Percentiles rank a stretch among this genome's conserved stretches.
Evolutionary conservation across 345 rosid species (phyloP).

Genomic region (Arabidopsis thaliana): DNA sequence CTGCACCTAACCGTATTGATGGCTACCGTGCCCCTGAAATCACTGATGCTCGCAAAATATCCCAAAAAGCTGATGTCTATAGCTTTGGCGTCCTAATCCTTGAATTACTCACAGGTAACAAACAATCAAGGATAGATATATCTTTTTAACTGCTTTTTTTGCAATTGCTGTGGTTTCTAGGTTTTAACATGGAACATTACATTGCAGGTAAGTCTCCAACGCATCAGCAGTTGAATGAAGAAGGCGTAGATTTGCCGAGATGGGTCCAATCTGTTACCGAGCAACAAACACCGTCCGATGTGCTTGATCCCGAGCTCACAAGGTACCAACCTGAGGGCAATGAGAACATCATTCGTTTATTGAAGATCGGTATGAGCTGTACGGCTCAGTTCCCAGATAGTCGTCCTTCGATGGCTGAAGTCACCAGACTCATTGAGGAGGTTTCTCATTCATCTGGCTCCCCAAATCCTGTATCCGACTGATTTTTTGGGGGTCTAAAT

Average conservation of each 20-base stretch:
- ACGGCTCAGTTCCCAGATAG: slow-evolving; percentile 73
- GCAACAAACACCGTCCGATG: slow-evolving; percentile 69
- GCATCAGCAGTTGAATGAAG: slow-evolving; percentile 64
- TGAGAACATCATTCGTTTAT: slow-evolving; percentile 71
- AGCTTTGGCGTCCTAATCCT: slow-evolving; percentile 86
- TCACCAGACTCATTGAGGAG: slow-evolving; percentile 67
- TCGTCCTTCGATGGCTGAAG: slow-evolving; percentile 85
- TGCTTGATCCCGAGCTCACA: slow-evolving; percentile 80
- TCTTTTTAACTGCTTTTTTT: not conserved
- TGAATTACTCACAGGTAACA: slow-evolving; percentile 76
- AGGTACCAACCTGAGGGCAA: slow-evolving; percentile 74
- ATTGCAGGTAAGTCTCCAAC: slow-evolving; percentile 74
- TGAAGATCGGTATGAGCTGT: slow-evolving; percentile 82
- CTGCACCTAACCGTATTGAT: slow-evolving; percentile 75
- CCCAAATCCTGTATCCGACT: slow-evolving; percentile 37
- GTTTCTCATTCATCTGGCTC: slow-evolving; percentile 49
- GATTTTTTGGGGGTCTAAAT: slow-evolving; percentile 28
- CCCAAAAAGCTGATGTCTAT: slow-evolving; percentile 89
- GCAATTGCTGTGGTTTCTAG: not conserved
- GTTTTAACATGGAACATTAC: slow-evolving; percentile 20
- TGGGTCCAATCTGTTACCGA: slow-evolving; percentile 84
- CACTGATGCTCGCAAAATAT: slow-evolving; percentile 72
- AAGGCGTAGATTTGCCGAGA: slow-evolving; percentile 85
- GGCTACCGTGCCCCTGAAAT: slow-evolving; percentile 95
- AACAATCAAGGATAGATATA: not conserved